Conservation (phyloP, 441 rosid species). For the Corymbia citriodora region DNA sequence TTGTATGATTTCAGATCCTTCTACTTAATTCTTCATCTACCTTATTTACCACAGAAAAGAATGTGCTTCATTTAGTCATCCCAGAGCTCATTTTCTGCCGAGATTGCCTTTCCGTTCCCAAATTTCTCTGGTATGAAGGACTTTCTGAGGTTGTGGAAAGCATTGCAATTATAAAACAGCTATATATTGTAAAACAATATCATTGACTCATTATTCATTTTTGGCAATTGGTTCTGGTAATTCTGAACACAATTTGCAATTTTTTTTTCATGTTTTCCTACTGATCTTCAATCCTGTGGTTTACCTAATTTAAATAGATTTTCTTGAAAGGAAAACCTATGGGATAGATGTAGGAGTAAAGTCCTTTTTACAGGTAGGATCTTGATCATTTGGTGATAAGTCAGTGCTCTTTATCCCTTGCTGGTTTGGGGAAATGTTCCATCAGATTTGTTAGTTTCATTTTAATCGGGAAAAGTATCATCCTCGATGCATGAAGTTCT, state of each 20-base stretch:
- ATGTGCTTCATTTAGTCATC: background rate
- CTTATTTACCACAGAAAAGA: background rate
- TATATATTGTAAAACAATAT: background rate
- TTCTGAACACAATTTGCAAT: background rate
- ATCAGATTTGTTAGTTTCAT: background rate
- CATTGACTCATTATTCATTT: background rate
- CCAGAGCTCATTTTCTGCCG: background rate
- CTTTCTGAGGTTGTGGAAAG: background rate
- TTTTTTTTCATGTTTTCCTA: background rate
- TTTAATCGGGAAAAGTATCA: background rate
- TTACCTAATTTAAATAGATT: background rate
- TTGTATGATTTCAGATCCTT: background rate
- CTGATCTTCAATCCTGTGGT: background rate
- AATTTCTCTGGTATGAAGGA: background rate
- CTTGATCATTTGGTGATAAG: background rate
- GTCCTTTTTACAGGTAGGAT: background rate
- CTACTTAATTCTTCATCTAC: background rate
- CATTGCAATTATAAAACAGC: background rate
- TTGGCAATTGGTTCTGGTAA: background rate
- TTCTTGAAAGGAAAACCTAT: background rate
- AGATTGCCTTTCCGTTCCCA: background rate
- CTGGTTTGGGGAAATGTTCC: background rate
- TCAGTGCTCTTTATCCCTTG: background rate
- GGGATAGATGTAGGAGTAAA: background rate
- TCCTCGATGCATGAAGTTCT: background rate